Evolutionary conservation across 192 early-diverging fungal genomes (phyloP).

Genomic region (Lunasporangiospora selenospora): DNA sequence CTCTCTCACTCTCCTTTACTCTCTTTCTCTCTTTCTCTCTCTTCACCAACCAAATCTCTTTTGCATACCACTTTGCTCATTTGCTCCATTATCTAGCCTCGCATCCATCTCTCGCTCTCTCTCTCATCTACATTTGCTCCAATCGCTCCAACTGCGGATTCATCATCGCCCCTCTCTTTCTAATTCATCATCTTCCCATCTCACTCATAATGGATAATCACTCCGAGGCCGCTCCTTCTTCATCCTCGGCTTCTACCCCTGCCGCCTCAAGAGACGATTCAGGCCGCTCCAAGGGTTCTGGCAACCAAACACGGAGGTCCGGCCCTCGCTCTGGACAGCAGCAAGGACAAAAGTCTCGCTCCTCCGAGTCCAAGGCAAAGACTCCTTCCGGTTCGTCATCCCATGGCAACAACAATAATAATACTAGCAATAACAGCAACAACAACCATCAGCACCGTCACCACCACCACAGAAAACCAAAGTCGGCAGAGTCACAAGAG

Average conservation of each 20-base stretch:
- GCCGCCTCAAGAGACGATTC: background rate
- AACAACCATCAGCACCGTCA: background rate
- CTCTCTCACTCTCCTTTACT: background rate
- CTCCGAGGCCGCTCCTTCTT: constrained; percentile 41
- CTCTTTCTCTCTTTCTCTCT: constrained; percentile 1
- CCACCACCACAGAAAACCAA: constrained; percentile 22
- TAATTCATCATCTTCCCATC: constrained; percentile 48
- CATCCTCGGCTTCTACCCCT: constrained; percentile 4
- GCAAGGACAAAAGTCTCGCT: no score
- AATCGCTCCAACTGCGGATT: constrained; percentile 8
- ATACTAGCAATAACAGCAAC: constrained; percentile 1
- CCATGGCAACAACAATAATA: background rate
- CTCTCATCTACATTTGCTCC: background rate
- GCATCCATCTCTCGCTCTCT: background rate
- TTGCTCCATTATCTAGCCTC: background rate
- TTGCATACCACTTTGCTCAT: no score
- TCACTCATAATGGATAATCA: constrained; percentile 36
- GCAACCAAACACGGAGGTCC: background rate
- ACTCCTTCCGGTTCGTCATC: background rate
- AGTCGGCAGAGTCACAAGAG: constrained; percentile 1
- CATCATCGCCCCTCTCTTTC: constrained; percentile 36
- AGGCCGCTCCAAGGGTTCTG: background rate
- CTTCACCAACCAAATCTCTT: background rate
- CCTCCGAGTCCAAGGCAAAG: background rate
- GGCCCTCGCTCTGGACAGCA: background rate